A percentile compares a stretch with the other conserved stretches of the same genome.
phyloP scores from a whole-genome alignment of 441 rosid genomes.

The Isatis lusitanica region DNA sequence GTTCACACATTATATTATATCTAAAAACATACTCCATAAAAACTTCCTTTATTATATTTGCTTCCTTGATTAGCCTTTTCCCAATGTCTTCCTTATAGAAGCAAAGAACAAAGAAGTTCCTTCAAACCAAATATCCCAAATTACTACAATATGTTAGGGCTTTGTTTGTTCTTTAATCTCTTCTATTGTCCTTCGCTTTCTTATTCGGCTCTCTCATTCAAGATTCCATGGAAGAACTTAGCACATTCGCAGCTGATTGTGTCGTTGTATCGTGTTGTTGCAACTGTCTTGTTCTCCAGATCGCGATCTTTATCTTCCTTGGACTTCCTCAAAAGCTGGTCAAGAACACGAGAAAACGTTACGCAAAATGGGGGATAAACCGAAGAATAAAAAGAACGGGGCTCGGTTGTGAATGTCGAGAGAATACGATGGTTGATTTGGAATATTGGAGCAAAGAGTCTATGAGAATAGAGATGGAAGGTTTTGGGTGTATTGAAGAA shows the following conservation, averaged over 20 bases:
- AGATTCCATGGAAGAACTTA: constrained; percentile 63
- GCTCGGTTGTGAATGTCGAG: constrained; percentile 9
- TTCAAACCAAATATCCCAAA: constrained; percentile 27
- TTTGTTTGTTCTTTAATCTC: constrained; percentile 14
- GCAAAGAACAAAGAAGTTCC: constrained; percentile 52
- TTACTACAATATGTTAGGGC: constrained; percentile 26
- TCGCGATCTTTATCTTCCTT: constrained; percentile 53
- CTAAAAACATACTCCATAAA: not conserved
- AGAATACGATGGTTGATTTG: not conserved
- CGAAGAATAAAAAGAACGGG: constrained; percentile 26
- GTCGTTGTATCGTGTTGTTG: constrained; percentile 72
- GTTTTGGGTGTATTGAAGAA: constrained; percentile 52
- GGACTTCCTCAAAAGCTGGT: constrained; percentile 59
- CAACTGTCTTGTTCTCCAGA: constrained; percentile 74
- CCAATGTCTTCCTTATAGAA: constrained; percentile 38
- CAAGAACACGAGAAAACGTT: constrained; percentile 48
- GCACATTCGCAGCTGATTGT: constrained; percentile 69
- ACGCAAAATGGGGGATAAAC: constrained; percentile 49
- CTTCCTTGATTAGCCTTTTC: constrained; percentile 26
- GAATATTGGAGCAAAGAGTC: constrained; percentile 29
- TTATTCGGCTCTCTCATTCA: constrained; percentile 29
- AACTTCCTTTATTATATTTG: constrained; percentile 17
- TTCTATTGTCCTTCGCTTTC: constrained; percentile 23
- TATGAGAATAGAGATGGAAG: constrained; percentile 37
- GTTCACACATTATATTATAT: constrained; percentile 29